Base-by-base conservation (phyloP, 2,329 filamentous ascomycete genomes). In the Penicillium sp. region DNA sequence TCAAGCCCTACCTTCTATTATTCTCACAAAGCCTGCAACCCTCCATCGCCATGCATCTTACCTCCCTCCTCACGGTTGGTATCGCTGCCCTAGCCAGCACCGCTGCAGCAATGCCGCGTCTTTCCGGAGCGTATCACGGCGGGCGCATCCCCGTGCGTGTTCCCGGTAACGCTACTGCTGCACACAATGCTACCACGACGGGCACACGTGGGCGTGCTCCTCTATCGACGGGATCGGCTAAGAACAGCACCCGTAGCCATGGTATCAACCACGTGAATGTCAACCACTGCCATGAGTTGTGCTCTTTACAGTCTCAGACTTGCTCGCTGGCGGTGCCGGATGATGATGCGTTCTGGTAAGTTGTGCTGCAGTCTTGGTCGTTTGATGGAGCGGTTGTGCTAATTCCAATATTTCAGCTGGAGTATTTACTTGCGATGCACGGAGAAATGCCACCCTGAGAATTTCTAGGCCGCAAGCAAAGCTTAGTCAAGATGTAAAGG, bases 321-420 rank as follows among this genome's bases (percentile, higher is more conserved):
- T 65, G 62, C 41, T 55, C 50, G 2, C 44, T 62, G 44, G 57
- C 61, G n/a, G 43, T 61, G 6, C 61, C 62, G 1, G 45, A 60
- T 6, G 62, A 64, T 43, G 57, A 64, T 38, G 45, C 51, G 25
- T 63, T 55, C 35, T 65, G 63, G 62, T 65, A 39, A 54, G 59
- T 56, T 22, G 4, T 34, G 10, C 11, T 30, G 16, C 10, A 9
- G 22, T 25, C 9, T 12, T 12, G 13, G 16, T 18, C 29, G 12
- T 22, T 31, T 10, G 6, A 25, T 25, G 8, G 8, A 6, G 22
- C 22, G 22, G 5, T 25, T 25, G 22, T 25, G 22, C 5, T 25
- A 25, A 25, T 25, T 25, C 22, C n/a, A n/a, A n/a, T n/a, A n/a
- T n/a, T 18, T 43, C 33, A 59, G 58, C 31, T 61, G 55, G 55